Evolutionary conservation across 192 early-diverging fungal genomes (phyloP).

Genomic region (Backusella mclennaniae): DNA sequence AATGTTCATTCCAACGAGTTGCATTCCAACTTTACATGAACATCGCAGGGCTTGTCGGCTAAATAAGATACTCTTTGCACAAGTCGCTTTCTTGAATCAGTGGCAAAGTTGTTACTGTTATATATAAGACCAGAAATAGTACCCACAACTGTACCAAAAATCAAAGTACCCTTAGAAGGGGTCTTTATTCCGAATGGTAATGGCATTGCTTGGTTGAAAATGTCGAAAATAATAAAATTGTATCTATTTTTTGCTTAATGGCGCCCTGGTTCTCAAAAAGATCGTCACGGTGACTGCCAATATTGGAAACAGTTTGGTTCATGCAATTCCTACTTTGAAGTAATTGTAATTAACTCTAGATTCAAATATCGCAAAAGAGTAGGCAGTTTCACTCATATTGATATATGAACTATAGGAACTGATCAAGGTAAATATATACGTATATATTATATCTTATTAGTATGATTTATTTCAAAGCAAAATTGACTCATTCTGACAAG

Average conservation of each 20-base stretch:
- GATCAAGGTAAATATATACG: too few relatives aligned
- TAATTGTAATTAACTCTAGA: too few relatives aligned
- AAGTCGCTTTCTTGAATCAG: slow-evolving; percentile 28
- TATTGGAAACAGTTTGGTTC: neutral
- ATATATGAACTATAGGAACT: too few relatives aligned
- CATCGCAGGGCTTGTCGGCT: slow-evolving; percentile 40
- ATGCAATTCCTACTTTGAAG: too few relatives aligned
- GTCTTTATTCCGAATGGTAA: slow-evolving; percentile 38
- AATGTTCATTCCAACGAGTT: neutral
- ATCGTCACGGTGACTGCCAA: neutral
- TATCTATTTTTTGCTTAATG: neutral
- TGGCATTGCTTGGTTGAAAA: neutral
- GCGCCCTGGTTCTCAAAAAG: slow-evolving; percentile 1
- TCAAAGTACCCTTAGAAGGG: slow-evolving; percentile 35
- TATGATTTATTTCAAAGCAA: too few relatives aligned
- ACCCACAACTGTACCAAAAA: slow-evolving; percentile 33
- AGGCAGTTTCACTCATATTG: too few relatives aligned
- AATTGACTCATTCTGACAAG: too few relatives aligned
- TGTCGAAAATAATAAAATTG: neutral
- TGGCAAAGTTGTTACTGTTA: slow-evolving; percentile 28
- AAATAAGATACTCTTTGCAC: slow-evolving; percentile 27
- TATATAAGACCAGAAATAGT: slow-evolving; percentile 32
- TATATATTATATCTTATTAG: too few relatives aligned
- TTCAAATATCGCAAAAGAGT: too few relatives aligned
- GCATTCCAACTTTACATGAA: slow-evolving; percentile 24